Evolutionary conservation across 495 filamentous ascomycete species (phyloP), one percentile per base, ranked within the genome.

Genomic region (Hyaloscypha variabilis): DNA sequence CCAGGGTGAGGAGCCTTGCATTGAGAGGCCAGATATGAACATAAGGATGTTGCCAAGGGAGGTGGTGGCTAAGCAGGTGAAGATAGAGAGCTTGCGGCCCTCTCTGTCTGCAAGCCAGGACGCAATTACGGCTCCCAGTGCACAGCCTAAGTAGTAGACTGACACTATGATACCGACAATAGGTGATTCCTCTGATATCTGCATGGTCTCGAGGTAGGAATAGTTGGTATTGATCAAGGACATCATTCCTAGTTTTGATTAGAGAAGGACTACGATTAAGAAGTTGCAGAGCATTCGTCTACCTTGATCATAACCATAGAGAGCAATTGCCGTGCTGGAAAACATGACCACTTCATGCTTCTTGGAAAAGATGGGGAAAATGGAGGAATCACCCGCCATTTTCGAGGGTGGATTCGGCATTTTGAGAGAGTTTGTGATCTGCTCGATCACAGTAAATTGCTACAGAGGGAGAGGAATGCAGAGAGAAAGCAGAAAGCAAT

Each of bases 141-240:
- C 72, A 65, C 83, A 86, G 25, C 84, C 83, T 23, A 87, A 76
- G 64, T 86, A 87, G 74, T 86, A 87, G 42, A 86, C 75, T n/a
- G 81, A 79, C 30, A 87, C 82, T 53, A 87, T 85, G 52, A 87
- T 69, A 57, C 85, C 85, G 28, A 87, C 82, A 11, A 83, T 61
- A 28, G 80, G 76, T 24, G 78, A 76, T 19, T 78, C 72, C 65
- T 71, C 75, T 3, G 63, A 26, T 51, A 87, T 82, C 62, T 76
- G 78, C 84, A 87, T 87, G 52, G 82, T 85, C 34, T 71, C 36
- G 3, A 87, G 82, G 58, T 87, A 87, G 59, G 80, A 72, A 28
- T 72, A 62, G 63, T 87, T 86, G 8, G 85, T 87, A 62, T 86
- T 87, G 71, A 87, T 82, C 31, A 87, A 67, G 56, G 77, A 81